A percentile compares a stretch with the other conserved stretches of the same genome.
These are phyloP conservation scores for Botrytis fabae DNA, from an alignment of 2,329 filamentous ascomycete genomes.

Conservation along the genomic window DNA sequence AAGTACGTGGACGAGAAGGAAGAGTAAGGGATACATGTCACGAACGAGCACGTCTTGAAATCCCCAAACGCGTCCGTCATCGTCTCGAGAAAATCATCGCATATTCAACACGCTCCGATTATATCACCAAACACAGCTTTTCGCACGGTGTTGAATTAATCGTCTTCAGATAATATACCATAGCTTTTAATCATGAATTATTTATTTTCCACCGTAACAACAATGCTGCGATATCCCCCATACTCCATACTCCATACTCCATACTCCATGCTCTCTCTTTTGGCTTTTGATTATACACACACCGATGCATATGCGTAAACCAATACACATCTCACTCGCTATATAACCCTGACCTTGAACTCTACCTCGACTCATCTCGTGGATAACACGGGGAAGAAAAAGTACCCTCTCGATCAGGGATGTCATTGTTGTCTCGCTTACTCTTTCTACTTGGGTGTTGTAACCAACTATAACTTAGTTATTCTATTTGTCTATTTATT, in stretches of 20 bases:
- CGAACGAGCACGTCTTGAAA: no score
- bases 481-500: background rate
- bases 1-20: conserved; percentile 41
- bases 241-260: background rate
- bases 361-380: background rate
- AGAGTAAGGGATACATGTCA: background rate
- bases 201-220: background rate
- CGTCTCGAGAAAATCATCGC: background rate
- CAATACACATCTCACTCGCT: background rate
- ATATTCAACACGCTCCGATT: background rate
- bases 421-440: background rate
- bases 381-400: background rate
- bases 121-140: no score
- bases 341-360: background rate
- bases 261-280: background rate
- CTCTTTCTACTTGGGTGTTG: background rate
- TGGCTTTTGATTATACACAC: no score
- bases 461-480: background rate
- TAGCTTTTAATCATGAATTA: background rate
- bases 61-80: background rate
- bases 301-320: fast-evolving
- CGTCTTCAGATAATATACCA: conserved; percentile 1
- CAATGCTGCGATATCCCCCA: background rate
- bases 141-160: background rate
- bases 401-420: background rate